A percentile compares a stretch with the other conserved stretches of the same genome.
Evolutionary conservation across 2,329 filamentous ascomycete species (phyloP).

Genomic region (Epicoccum nigrum): DNA sequence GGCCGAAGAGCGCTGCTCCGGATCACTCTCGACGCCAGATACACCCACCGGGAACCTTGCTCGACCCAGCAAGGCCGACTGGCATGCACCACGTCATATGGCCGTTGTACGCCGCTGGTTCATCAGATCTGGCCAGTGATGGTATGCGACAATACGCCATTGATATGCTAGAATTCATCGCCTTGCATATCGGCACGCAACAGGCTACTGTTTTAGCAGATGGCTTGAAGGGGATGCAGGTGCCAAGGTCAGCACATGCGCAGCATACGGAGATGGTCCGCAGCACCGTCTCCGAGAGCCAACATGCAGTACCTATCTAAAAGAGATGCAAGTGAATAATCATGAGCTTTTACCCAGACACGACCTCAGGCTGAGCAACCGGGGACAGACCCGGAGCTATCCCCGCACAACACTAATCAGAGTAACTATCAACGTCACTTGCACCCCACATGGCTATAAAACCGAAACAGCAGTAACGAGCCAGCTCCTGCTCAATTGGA

Average conservation of each 20-base stretch:
- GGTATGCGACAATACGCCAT: conserved; percentile 32
- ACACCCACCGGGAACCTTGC: conserved; percentile 32
- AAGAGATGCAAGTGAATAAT: too few species aligned
- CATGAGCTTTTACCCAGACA: too few species aligned
- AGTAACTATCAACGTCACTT: not conserved
- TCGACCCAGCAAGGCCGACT: conserved; percentile 27
- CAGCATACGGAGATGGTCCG: too few species aligned
- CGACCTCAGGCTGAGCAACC: not conserved
- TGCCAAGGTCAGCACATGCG: not conserved
- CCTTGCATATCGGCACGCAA: conserved; percentile 31
- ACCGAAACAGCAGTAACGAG: not conserved
- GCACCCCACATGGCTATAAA: not conserved
- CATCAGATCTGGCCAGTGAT: conserved; percentile 17
- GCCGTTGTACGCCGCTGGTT: conserved; percentile 31
- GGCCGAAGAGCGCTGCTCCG: not conserved
- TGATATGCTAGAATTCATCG: conserved; percentile 30
- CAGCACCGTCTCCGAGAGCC: too few species aligned
- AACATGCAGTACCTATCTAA: too few species aligned
- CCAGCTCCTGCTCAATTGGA: not conserved
- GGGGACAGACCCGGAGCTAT: not conserved
- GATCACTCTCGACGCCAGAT: conserved; percentile 15
- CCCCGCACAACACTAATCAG: not conserved
- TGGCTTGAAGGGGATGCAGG: conserved; percentile 2
- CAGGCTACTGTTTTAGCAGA: conserved; percentile 26
- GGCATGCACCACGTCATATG: conserved; percentile 37